Conservation (phyloP, 805 yeast genomes). For the Ogataea dorogensis region DNA sequence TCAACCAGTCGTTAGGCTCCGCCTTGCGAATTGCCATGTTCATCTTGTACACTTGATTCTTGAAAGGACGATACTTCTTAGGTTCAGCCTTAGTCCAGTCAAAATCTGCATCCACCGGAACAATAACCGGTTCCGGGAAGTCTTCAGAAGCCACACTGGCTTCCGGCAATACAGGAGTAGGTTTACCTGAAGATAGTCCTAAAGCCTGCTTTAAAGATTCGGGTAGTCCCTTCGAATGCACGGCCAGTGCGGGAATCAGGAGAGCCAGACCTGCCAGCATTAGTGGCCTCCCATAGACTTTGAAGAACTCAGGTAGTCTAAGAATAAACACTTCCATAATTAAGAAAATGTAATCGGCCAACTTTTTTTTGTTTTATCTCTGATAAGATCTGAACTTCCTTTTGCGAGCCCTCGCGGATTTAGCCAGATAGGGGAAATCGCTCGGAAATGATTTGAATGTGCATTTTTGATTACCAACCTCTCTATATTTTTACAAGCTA, state of each 20-base stretch:
- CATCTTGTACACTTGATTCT: constrained; percentile 49
- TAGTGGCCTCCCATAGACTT: constrained; percentile 8
- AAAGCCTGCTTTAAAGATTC: constrained; percentile 1
- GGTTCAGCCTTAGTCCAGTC: constrained; percentile 47
- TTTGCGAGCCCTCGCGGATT: constrained; percentile 2
- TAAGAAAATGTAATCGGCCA: background rate
- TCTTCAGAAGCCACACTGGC: too few species aligned
- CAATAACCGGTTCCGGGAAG: constrained; percentile 24
- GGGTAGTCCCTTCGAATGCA: constrained; percentile 8
- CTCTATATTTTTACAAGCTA: constrained; percentile 14
- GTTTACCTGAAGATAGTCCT: too few species aligned
- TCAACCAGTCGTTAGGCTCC: constrained; percentile 53
- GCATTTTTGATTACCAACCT: too few species aligned
- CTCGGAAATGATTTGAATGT: too few species aligned
- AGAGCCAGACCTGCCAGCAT: constrained; percentile 9
- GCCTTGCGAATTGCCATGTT: constrained; percentile 60
- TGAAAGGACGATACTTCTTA: constrained; percentile 44
- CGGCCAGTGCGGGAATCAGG: constrained; percentile 7
- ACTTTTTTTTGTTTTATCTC: background rate
- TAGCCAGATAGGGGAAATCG: too few species aligned
- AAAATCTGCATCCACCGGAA: constrained; percentile 37
- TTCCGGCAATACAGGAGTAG: too few species aligned
- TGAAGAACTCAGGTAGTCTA: constrained; percentile 2
- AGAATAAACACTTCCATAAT: constrained; percentile 6
- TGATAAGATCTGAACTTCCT: constrained; percentile 4